These are phyloP conservation scores for Pholiota microspora DNA, from an alignment of 768 basidiomycete genomes.

Conservation along the genomic window DNA sequence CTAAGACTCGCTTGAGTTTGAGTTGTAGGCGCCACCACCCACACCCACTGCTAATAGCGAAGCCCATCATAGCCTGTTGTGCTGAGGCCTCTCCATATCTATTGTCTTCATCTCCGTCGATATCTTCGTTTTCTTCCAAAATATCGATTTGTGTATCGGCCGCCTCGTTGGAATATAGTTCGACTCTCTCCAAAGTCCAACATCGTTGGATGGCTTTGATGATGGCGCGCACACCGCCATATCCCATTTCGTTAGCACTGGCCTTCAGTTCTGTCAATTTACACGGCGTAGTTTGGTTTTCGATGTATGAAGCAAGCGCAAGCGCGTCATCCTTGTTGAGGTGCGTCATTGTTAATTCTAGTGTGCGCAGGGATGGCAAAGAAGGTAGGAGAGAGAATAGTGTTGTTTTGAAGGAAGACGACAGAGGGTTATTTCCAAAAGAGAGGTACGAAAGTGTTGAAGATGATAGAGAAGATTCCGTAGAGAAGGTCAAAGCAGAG, in stretches of 20 bases:
- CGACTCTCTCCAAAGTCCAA: conserved; percentile 17
- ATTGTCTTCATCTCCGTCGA: background rate
- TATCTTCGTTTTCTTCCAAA: background rate
- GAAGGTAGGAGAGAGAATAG: conserved; percentile 12
- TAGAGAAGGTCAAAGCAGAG: conserved; percentile 1
- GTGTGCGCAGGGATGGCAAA: conserved; percentile 8
- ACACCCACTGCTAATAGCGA: background rate
- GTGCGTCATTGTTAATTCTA: conserved; percentile 12
- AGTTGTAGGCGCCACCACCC: conserved; percentile 7
- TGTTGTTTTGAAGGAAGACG: conserved; percentile 13
- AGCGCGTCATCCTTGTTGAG: conserved; percentile 10
- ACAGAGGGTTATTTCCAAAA: conserved; percentile 18
- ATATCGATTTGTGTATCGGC: background rate
- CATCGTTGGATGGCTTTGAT: conserved; percentile 11
- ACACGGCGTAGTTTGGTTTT: conserved; percentile 4
- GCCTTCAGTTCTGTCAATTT: conserved; percentile 14
- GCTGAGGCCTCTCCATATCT: background rate
- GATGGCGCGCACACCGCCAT: conserved; percentile 12
- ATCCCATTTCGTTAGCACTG: conserved; percentile 17
- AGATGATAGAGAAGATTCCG: background rate
- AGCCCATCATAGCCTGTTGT: background rate
- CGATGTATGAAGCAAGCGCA: conserved; percentile 9
- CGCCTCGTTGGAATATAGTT: conserved; percentile 14
- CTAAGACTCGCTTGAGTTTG: conserved; percentile 9
- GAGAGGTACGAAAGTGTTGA: conserved; percentile 6